phyloP scores from a whole-genome alignment of 305 asterid genomes.

The Solanum chacoense region DNA sequence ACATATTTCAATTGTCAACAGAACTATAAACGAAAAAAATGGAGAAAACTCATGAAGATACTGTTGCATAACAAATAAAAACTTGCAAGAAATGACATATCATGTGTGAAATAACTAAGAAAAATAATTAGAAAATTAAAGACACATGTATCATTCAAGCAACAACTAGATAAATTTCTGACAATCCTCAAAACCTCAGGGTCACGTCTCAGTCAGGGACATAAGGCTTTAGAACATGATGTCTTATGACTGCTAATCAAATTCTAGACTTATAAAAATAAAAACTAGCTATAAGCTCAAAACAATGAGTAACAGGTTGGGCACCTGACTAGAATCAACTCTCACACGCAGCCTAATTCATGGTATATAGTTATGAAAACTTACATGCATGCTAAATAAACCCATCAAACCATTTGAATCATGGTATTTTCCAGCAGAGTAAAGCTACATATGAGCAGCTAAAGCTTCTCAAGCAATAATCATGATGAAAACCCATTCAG shows the following conservation, averaged over 20 bases:
- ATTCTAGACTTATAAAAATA: background rate
- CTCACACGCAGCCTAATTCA: background rate
- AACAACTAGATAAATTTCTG: background rate
- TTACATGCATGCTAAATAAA: background rate
- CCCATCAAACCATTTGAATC: background rate
- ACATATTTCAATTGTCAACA: background rate
- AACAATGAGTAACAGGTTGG: background rate
- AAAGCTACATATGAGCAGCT: background rate
- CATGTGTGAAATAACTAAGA: background rate
- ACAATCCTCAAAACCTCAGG: background rate
- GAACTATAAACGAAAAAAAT: background rate
- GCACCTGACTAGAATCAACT: background rate
- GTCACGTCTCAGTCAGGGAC: background rate
- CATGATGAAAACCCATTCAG: background rate
- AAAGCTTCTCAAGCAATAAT: background rate
- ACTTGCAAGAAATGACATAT: background rate
- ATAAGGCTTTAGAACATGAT: background rate
- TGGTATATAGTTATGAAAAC: background rate
- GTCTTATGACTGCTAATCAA: background rate
- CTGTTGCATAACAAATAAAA: background rate
- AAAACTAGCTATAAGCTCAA: background rate
- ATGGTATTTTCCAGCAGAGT: background rate
- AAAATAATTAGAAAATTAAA: background rate
- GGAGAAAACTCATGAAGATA: background rate
- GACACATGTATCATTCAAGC: background rate